phyloP scores from a whole-genome alignment of 106 monocot species.

The Alisma plantagoaquatica region DNA sequence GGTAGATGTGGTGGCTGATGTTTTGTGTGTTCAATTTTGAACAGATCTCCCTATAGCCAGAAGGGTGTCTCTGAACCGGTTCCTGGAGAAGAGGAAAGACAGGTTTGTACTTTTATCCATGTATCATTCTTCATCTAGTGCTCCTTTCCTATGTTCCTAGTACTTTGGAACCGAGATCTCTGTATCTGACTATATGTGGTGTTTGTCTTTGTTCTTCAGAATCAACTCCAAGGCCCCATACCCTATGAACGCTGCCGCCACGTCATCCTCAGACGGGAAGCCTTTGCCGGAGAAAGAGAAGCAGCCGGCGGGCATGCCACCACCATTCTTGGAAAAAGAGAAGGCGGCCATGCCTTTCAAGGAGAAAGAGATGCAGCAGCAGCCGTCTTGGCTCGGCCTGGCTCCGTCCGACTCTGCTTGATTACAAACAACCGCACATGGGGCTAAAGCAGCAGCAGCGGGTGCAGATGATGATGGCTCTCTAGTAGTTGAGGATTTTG shows the following conservation, averaged over 20 bases:
- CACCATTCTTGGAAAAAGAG: too few relatives aligned
- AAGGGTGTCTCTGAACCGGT: constrained; percentile 29
- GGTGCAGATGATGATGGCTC: too few relatives aligned
- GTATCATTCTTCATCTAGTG: too few relatives aligned
- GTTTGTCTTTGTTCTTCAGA: constrained; percentile 6
- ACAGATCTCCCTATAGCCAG: constrained; percentile 30
- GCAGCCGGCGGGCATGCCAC: too few relatives aligned
- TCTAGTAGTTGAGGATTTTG: too few relatives aligned
- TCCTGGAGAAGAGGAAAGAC: constrained; percentile 42
- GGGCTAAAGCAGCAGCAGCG: too few relatives aligned
- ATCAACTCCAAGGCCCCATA: constrained; percentile 27
- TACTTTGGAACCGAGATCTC: too few relatives aligned
- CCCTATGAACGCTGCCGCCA: constrained; percentile 6
- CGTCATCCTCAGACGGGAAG: not conserved
- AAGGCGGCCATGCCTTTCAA: not conserved
- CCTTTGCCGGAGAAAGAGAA: not conserved
- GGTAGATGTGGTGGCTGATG: too few relatives aligned
- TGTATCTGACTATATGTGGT: not conserved
- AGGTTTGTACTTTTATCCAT: too few relatives aligned
- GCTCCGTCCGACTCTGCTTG: not conserved
- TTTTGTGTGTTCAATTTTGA: not conserved
- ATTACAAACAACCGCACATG: too few relatives aligned
- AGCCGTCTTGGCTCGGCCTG: constrained; percentile 18
- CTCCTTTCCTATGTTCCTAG: too few relatives aligned
- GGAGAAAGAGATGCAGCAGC: not conserved